Conservation (phyloP, 2,329 filamentous ascomycete species). For the Alternaria infectoria region DNA sequence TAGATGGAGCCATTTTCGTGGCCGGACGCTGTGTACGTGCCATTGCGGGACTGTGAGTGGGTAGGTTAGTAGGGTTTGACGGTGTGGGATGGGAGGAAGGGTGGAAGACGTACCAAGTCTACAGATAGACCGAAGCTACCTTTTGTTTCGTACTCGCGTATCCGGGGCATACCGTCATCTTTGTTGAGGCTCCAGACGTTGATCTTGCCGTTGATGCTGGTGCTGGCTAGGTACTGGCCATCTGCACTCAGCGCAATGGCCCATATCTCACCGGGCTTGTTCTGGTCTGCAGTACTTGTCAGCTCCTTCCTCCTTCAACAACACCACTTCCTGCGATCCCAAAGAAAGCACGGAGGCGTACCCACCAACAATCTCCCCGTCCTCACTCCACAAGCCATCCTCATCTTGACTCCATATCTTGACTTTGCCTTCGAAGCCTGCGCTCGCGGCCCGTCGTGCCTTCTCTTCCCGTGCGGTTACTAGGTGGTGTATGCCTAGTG, state of each 20-base stretch:
- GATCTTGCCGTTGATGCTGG: conserved; percentile 84
- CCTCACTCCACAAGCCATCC: conserved; percentile 60
- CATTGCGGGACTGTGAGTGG: conserved; percentile 66
- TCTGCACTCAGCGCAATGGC: conserved; percentile 84
- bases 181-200: conserved; percentile 79
- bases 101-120: conserved; percentile 65
- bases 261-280: conserved; percentile 78
- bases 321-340: not conserved
- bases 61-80: not conserved
- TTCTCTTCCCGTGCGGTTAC: conserved; percentile 72
- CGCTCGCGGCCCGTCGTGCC: conserved; percentile 70
- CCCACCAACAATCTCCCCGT: conserved; percentile 53
- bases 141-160: conserved; percentile 87
- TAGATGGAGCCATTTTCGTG: conserved; percentile 93
- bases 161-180: conserved; percentile 64
- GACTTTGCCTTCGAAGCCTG: conserved; percentile 87
- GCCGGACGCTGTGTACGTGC: conserved; percentile 85
- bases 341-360: conserved; percentile 32
- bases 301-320: conserved; percentile 1
- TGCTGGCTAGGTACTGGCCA: conserved; percentile 83
- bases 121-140: conserved; percentile 91
- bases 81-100: not conserved
- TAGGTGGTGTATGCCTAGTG: conserved; percentile 90
- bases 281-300: conserved; percentile 49
- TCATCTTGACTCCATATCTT: conserved; percentile 76